Base-by-base conservation (phyloP, 163 green algal species). In the Scenedesmus sp. region DNA sequence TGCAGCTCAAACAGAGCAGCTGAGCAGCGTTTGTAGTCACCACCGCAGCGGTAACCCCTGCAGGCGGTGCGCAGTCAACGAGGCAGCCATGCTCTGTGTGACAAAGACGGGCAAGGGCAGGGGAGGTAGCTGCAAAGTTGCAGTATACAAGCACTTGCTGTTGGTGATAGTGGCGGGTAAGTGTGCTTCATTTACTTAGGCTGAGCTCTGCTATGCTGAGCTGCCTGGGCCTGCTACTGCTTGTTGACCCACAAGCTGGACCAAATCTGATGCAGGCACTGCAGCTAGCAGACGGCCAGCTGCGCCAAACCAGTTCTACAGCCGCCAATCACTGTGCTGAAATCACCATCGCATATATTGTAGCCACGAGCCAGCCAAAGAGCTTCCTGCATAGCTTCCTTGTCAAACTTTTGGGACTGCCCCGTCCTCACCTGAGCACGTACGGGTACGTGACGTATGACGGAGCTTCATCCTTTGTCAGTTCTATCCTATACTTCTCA, bases 1-100 rank as follows among this genome's bases (percentile, higher is more conserved):
- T 92, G 89, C 89, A 72, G 61, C 73, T 92, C 89, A 30, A 92
- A 92, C 1, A 86, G 37, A 43, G 83, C 72, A 33, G 26, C 30
- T 15, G 61, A 1, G 68, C 83, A 90, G 26, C 89, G 72, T 61
- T 61, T 79, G 72, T 90, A 92, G 72, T 80, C 56, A 53, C 89
- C 89, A 35, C 89, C 89, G 59, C 40, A 72, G 33, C 83, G 37
- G 51, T 92, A 92, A 13, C 89, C 89, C 61, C 88, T 78, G 72
- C n/a, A 43, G 46, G 81, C 44, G n/a, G n/a, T 12, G 76, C 37
- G 51, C 33, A 70, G 56, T 70, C 20, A 73, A 70, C 49, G 49
- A 22, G 30, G 65, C 7, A 40, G 24, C 9, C 30, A 37, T 76
- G 65, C 65, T n/a, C 37, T 37, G 6, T 40, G 30, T 40, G 6